Base-by-base conservation (phyloP, 495 filamentous ascomycete species). In the Neurospora discreta region DNA sequence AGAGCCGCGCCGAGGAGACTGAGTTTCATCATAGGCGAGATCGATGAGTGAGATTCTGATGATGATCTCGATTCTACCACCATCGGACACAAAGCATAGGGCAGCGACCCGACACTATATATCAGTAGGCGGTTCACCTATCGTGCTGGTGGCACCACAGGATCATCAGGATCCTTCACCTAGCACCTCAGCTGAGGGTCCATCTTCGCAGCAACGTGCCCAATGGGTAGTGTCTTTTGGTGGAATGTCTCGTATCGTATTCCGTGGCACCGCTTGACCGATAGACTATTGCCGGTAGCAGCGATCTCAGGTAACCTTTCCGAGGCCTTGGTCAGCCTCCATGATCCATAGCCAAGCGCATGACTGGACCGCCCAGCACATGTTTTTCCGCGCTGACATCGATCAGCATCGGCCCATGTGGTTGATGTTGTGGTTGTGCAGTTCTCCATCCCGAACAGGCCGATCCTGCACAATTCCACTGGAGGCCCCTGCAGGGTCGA, bases 21-120 rank as follows among this genome's bases (percentile, higher is more conserved):
- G 9, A 73, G 26, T 20, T 72, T 74, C 69, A 72, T 71, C 78
- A 79, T 79, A 39, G 5, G 3, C 68, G 70, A 39, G 40, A 20
- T 42, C 39, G 23, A 65, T 65, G 26, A 60, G 52, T 60, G 26
- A 9, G 52, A 33, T 60, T 60, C 26, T 33, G 26, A 65, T 65
- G 52, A 65, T 65, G 15, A 65, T 65, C 26, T 65, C 8, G 52
- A 26, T 65, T 65, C 26, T 65, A 65, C 52, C 52, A 65, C 26
- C 52, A 60, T 65, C 52, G 52, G 26, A 65, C 26, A 65, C 52
- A 33, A 65, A 65, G 26, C 30, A 65, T 26, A 65, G 52, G 52
- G 52, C 33, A 36, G 52, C 52, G 52, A 65, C 23, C 15, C 26
- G 26, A 65, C 26, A 33, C 26, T 65, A 30, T 65, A 65, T 65